Percentiles rank a stretch among this genome's conserved stretches.
phyloP scores from a whole-genome alignment of 176 grass and related monocot genomes.

The Luzula sylvatica region DNA sequence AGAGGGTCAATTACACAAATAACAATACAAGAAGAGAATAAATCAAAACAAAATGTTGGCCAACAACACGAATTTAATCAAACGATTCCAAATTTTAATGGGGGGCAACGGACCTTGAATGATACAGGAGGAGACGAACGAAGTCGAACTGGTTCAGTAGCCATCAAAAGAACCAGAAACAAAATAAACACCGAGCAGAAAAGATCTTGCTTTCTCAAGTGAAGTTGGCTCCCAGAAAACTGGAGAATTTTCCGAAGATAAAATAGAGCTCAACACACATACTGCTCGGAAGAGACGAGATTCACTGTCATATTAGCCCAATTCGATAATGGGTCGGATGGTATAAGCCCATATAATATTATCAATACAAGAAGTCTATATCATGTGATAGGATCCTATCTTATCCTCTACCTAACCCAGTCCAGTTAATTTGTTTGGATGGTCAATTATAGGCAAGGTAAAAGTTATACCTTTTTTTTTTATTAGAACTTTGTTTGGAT shows the following conservation, averaged over 20 bases:
- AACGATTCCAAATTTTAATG: not conserved
- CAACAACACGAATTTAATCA: not conserved
- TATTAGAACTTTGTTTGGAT: too few relatives aligned
- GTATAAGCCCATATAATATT: too few relatives aligned
- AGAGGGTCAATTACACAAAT: not conserved
- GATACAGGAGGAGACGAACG: constrained; percentile 5
- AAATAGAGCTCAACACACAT: not conserved
- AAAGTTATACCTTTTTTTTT: too few relatives aligned
- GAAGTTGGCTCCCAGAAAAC: constrained; percentile 4
- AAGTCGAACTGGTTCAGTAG: not conserved
- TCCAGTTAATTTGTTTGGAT: too few relatives aligned
- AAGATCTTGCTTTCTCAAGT: not conserved
- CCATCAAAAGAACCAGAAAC: not conserved
- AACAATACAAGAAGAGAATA: not conserved
- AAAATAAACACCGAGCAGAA: not conserved
- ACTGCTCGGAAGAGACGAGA: not conserved
- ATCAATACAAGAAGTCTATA: too few relatives aligned
- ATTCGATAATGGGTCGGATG: too few relatives aligned
- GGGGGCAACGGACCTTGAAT: constrained; percentile 13
- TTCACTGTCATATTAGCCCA: too few relatives aligned
- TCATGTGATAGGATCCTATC: too few relatives aligned
- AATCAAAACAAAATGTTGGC: not conserved
- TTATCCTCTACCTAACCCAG: too few relatives aligned
- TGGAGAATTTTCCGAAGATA: not conserved
- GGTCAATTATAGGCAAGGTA: too few relatives aligned